Base-by-base conservation (phyloP, 2,329 filamentous ascomycete genomes). In the Macroventuria anomochaeta region DNA sequence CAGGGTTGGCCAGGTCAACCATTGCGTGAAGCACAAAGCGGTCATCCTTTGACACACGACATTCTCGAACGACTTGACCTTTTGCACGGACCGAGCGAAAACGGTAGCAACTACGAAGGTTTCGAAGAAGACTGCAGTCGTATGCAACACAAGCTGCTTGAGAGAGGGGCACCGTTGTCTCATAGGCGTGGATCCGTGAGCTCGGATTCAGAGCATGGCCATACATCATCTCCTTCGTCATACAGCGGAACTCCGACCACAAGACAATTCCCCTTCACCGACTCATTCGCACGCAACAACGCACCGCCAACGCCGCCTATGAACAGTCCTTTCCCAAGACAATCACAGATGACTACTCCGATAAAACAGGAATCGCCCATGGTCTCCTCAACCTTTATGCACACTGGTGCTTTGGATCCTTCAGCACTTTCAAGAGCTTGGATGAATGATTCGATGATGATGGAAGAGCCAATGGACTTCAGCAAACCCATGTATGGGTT, bases 1-100 rank as follows among this genome's bases (percentile, higher is more conserved):
- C 78, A 84, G 57, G 77, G 77, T 34, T 87, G 85, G 85, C 77
- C 77, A 10, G 84, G 84, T 29, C 71, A 79, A 12, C 77, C 77
- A 12, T 69, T 87, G 52, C 78, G 79, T 59, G 80, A 82, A 59
- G 63, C 75, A 34, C 80, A 80, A 48, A 83, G 84, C 26, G 74
- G 74, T 18, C 79, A 84, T 54, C 85, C 85, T 12, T 77, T 86
- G 26, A 87, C 84, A 0, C 85, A 88, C 72, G 84, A 88, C 59
- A 83, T 88, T 33, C 78, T 88, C 38, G 82, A 83, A 38, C 77
- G 82, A 28, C 75, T 88, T 20, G 82, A 84, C 33, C 79, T 84
- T 2, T 70, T 88, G 31, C 83, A 86, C 43, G 71, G 79, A 37
- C 76, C 76, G 51, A 76, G 70, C 21, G 81, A 84, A 46, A 77